These are phyloP conservation scores for Priceomyces melissophilus DNA, from an alignment of 805 yeast genomes.

Conservation along the genomic window DNA sequence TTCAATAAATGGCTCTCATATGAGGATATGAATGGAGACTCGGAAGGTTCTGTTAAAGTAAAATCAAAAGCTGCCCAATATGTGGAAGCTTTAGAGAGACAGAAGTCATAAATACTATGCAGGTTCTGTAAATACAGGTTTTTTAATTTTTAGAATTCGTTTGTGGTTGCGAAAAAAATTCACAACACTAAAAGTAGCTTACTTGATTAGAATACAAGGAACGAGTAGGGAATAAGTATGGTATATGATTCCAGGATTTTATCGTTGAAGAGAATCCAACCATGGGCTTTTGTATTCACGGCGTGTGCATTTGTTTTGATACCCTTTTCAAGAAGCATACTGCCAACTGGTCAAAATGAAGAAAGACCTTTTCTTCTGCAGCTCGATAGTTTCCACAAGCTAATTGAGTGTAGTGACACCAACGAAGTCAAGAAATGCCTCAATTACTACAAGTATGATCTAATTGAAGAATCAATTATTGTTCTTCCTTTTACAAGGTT, in stretches of 20 bases:
- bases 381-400: constrained; percentile 8
- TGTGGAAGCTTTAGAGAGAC: constrained; percentile 33
- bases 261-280: too few species aligned
- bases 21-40: constrained; percentile 69
- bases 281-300: too few species aligned
- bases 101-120: too few species aligned
- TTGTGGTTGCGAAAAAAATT: constrained; percentile 8
- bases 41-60: constrained; percentile 72
- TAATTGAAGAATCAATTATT: constrained; percentile 8
- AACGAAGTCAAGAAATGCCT: constrained; percentile 17
- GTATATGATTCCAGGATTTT: too few species aligned
- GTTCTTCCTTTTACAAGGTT: constrained; percentile 5
- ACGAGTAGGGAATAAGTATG: too few species aligned
- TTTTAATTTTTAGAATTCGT: background rate
- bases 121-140: background rate
- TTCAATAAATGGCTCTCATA: constrained; percentile 86
- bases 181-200: too few species aligned
- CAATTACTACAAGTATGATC: constrained; percentile 7
- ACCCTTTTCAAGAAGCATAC: too few species aligned
- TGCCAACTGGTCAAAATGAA: background rate
- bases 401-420: constrained; percentile 17
- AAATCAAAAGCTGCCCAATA: constrained; percentile 88
- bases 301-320: too few species aligned
- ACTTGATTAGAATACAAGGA: too few species aligned
- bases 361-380: constrained; percentile 6